Evolutionary conservation across 176 grass and related monocot species (phyloP), one percentile per base, ranked within the genome.

Genomic region (Puya raimondii): DNA sequence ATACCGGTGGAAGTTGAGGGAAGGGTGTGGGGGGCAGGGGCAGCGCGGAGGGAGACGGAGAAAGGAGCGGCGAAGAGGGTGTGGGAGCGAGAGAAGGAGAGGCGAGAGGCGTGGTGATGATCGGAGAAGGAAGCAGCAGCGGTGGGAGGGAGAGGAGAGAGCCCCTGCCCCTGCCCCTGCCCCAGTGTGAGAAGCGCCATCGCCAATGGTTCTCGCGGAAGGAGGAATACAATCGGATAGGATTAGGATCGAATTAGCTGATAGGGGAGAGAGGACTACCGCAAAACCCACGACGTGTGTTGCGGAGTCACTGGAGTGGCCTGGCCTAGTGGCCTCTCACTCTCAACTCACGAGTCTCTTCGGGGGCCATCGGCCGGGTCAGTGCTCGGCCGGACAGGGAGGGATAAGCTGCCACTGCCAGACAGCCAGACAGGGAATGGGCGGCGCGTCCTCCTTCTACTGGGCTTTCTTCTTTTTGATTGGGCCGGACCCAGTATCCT

Each of bases 101-200:
- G 67, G 64, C 63, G 73, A 9, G 68, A 25, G 33, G 77, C 61
- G 5, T 64, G 68, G 72, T 72, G 73, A 69, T 66, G 64, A 65
- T 79, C 76, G 14, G 22, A 80, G 51, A 10, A 53, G 29, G 86
- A 22, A 68, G 77, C 22, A 68, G 77, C 22, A 12, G 65, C 11
- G 54, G 77, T 0, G 7, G 52, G 3, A 12, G 74, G 42, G 15
- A 77, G 70, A 11, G 71, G 10, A 51, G 56, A 67, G 67, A 84
- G 50, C 74, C 66, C 74, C 67, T 80, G 71, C 61, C 73, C 64
- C 3, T 82, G 50, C 74, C 66, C 74, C 67, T 80, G 71, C 61
- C 73, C 64, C 3, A 82, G 7, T 50, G 78, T 70, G 78, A 91
- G 84, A 25, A 84, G 78, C 81, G 81, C 81, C 88, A 91, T 91